A percentile compares a stretch with the other conserved stretches of the same genome.
Conservation (phyloP, 108 stramenopile genomes). For the Fragilaria crotonensis region DNA sequence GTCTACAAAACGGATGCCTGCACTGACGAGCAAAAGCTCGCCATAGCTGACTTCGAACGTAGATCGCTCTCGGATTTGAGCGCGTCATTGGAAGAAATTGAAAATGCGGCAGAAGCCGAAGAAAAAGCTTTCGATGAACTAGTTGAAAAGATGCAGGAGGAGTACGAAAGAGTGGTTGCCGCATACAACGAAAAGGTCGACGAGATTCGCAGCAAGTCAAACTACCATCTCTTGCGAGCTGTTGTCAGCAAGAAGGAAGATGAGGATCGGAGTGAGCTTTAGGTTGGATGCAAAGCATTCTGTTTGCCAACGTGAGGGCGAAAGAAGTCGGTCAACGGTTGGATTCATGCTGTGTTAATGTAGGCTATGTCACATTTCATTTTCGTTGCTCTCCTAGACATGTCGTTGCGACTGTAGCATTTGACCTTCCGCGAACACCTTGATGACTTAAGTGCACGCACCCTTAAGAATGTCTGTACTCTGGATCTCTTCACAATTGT, state of each 20-base stretch:
- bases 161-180: slow-evolving; percentile 33
- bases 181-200: slow-evolving; percentile 57
- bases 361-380: no score
- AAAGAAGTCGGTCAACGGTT: no score
- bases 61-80: slow-evolving; percentile 34
- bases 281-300: background rate
- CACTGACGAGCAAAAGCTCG: slow-evolving; percentile 54
- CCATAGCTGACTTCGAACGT: slow-evolving; percentile 30
- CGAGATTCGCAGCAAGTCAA: slow-evolving; percentile 13
- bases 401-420: no score
- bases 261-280: background rate
- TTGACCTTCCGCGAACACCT: no score
- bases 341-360: no score
- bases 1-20: slow-evolving; percentile 56
- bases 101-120: slow-evolving; percentile 55
- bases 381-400: no score
- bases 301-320: no score
- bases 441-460: no score
- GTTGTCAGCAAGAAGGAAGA: background rate
- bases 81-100: slow-evolving; percentile 38
- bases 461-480: no score
- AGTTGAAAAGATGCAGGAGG: slow-evolving; percentile 58
- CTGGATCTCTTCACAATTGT: no score
- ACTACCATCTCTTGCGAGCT: background rate
- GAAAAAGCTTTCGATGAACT: slow-evolving; percentile 52